phyloP scores from a whole-genome alignment of 2,329 filamentous ascomycete genomes.

The Byssochlamys sp. region DNA sequence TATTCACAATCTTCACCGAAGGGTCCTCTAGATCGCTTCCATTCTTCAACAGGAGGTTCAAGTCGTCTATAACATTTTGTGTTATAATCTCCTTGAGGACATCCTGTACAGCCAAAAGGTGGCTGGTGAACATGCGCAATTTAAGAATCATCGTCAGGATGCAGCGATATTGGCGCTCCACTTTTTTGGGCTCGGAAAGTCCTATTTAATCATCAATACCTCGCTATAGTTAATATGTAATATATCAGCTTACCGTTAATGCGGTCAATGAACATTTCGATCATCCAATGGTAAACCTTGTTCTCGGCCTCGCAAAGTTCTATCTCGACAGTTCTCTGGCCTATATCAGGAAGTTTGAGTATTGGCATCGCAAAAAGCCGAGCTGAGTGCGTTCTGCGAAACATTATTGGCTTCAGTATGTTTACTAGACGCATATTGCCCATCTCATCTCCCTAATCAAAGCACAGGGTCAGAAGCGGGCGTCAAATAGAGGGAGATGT shows the following conservation, averaged over 20 bases:
- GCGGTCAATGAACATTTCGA: conserved; percentile 27
- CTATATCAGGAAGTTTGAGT: conserved; percentile 44
- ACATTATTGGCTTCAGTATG: conserved; percentile 37
- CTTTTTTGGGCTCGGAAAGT: conserved; percentile 12
- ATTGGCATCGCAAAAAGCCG: conserved; percentile 46
- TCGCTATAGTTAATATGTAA: background rate
- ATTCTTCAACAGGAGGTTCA: conserved; percentile 25
- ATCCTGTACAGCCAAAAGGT: conserved; percentile 40
- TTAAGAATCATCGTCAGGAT: conserved; percentile 41
- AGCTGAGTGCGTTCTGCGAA: conserved; percentile 47
- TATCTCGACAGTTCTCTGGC: conserved; percentile 33
- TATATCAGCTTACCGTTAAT: conserved; percentile 14
- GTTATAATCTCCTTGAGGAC: conserved; percentile 38
- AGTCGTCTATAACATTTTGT: conserved; percentile 35
- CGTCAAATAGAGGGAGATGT: too few relatives aligned
- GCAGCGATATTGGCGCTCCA: conserved; percentile 24
- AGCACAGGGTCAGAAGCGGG: background rate
- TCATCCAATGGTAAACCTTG: conserved; percentile 46
- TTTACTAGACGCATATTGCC: conserved; percentile 17
- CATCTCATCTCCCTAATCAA: conserved; percentile 8
- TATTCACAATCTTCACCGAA: conserved; percentile 15
- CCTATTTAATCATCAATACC: conserved; percentile 21
- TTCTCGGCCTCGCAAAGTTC: conserved; percentile 46
- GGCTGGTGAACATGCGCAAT: conserved; percentile 44
- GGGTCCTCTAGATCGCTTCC: conserved; percentile 12